phyloP scores from a whole-genome alignment of 2,329 filamentous ascomycete genomes.

The Penicillium sp. region DNA sequence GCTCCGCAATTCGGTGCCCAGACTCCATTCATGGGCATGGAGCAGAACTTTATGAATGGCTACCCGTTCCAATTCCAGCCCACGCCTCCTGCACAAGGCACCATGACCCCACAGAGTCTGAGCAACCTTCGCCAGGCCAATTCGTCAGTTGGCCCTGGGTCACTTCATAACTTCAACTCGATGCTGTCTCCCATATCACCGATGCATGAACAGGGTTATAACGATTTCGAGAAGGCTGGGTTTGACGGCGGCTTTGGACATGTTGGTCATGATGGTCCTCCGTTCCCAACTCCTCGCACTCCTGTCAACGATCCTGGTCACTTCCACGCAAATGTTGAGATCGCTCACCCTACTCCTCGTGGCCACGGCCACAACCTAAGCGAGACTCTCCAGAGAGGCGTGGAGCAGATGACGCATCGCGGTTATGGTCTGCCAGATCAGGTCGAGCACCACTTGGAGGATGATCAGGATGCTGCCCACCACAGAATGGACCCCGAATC shows the following conservation, averaged over 20 bases:
- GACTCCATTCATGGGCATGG: constrained; percentile 58
- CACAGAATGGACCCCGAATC: constrained; percentile 31
- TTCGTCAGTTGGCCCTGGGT: constrained; percentile 61
- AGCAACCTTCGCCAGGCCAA: constrained; percentile 39
- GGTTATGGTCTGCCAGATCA: constrained; percentile 79
- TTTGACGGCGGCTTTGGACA: constrained; percentile 28
- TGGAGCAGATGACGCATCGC: constrained; percentile 64
- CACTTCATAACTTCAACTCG: constrained; percentile 41
- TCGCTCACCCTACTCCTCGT: constrained; percentile 60
- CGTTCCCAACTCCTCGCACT: constrained; percentile 30
- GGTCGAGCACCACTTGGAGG: constrained; percentile 73
- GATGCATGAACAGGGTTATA: constrained; percentile 51
- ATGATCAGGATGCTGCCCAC: constrained; percentile 53
- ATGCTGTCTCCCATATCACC: constrained; percentile 66
- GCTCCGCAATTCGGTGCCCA: constrained; percentile 62
- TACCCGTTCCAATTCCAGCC: constrained; percentile 67
- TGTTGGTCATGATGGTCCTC: constrained; percentile 25
- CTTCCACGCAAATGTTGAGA: constrained; percentile 48
- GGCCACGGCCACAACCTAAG: constrained; percentile 70
- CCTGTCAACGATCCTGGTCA: constrained; percentile 39
- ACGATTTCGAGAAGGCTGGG: constrained; percentile 30
- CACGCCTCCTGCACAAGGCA: constrained; percentile 51
- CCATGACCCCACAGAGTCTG: constrained; percentile 45
- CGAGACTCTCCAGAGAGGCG: constrained; percentile 75
- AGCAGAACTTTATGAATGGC: constrained; percentile 60